These are phyloP conservation scores for Populus nigra DNA, from an alignment of 345 rosid genomes.

Conservation along the genomic window DNA sequence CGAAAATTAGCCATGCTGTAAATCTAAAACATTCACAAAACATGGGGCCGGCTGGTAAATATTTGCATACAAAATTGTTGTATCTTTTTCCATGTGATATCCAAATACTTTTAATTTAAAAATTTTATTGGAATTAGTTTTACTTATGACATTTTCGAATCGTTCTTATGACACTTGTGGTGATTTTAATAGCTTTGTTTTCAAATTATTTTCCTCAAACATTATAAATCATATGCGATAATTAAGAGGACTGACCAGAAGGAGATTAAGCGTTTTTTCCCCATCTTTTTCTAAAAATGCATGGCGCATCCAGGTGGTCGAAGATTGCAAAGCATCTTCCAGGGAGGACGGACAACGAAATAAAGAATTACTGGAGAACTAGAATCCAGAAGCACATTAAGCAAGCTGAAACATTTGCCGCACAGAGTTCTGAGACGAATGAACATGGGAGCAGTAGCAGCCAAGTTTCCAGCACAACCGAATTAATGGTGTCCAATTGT, in stretches of 20 bases:
- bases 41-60: not conserved
- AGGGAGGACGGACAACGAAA: slow-evolving; percentile 97
- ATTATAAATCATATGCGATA: not conserved
- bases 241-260: not conserved
- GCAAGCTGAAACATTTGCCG: slow-evolving; percentile 46
- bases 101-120: no score
- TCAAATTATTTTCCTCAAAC: not conserved
- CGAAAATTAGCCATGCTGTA: not conserved
- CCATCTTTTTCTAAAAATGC: not conserved
- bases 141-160: no score
- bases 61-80: not conserved
- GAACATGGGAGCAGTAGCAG: slow-evolving; percentile 42
- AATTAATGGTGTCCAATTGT: slow-evolving; percentile 47
- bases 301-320: slow-evolving; percentile 57
- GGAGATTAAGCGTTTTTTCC: not conserved
- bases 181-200: not conserved
- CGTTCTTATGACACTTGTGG: not conserved
- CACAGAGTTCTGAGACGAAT: slow-evolving; percentile 38
- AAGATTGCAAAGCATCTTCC: slow-evolving; percentile 95
- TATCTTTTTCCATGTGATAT: no score
- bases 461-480: slow-evolving; percentile 25
- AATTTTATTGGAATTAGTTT: no score
- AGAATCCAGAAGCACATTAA: slow-evolving; percentile 87
- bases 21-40: not conserved
- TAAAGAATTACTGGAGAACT: slow-evolving; percentile 96